Base-by-base conservation (phyloP, 805 yeast genomes). In the Kodamaea kaohsiungensis region DNA sequence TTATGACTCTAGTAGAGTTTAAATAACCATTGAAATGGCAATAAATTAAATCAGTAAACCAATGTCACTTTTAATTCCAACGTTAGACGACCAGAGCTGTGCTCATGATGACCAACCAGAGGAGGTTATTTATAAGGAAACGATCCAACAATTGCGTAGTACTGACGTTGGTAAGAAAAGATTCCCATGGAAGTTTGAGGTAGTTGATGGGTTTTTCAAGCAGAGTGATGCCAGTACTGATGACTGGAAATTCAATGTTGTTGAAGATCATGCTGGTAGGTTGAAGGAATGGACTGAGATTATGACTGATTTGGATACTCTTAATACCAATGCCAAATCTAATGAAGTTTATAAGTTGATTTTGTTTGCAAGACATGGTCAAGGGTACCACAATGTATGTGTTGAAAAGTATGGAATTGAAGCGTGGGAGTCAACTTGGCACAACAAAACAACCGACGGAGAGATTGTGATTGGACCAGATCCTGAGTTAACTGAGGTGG, bases 281-380 rank as follows among this genome's bases (percentile, higher is more conserved):
- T 63, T 61, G 43, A 63, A 71, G 51, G 51, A 64, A 5, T 82
- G 86, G 86, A 56, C 57, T 0, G 69, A 68, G 3, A 67, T 80
- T 17, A 60, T 62, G 30, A 40, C 38, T 1, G 68, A 71, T 33
- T 51, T 82, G 30, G 58, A 63, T 1, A 54, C 62, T 9, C 65
- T 82, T 57, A 81, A 80, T 56, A 50, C 53, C 1, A 45, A 60
- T 5, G 74, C 78, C 16, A 54, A 59, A 0, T 59, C 59, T 0
- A 74, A 78, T 55, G 84, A 70, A 43, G 54, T 57, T 37, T 82
- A 73, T 65, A 84, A 83, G 60, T 60, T 84, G 47, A 54, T 84
- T 2, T 77, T 82, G 48, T 72, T 82, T 52, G 86, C 87, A 9
- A 75, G 91, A 63, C 91, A 86, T 60, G 91, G 90, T 5, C 88